phyloP scores from a whole-genome alignment of 116 monocot genomes.

The Posidonia oceanica region DNA sequence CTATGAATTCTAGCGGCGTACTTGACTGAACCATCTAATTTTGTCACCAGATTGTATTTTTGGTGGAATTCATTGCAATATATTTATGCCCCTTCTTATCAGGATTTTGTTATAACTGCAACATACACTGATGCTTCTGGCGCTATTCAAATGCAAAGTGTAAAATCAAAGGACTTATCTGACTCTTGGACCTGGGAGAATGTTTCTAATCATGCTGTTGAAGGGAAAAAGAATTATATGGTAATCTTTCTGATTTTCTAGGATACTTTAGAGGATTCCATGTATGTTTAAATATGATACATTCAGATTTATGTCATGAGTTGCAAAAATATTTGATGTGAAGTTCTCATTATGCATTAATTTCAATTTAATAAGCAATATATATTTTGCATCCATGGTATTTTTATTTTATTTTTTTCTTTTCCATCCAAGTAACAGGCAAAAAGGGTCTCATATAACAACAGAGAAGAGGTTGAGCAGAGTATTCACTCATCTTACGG shows the following conservation, averaged over 20 bases:
- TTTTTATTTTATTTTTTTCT: not conserved
- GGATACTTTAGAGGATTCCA: not conserved
- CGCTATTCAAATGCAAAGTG: conserved; percentile 15
- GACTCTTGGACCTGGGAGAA: conserved; percentile 32
- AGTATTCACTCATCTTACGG: not conserved
- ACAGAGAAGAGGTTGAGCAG: not conserved
- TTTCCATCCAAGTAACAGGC: not conserved
- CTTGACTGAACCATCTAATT: not conserved
- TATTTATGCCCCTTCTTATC: not conserved
- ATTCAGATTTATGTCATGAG: not conserved
- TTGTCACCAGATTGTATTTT: not conserved
- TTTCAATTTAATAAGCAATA: not conserved
- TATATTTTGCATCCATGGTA: too few relatives aligned
- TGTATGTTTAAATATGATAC: not conserved
- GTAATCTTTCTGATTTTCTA: conserved; percentile 13
- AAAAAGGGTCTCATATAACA: not conserved
- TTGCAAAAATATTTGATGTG: not conserved
- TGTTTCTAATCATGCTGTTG: conserved; percentile 6
- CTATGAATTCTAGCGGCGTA: not conserved
- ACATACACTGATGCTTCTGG: conserved; percentile 38
- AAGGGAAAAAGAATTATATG: conserved; percentile 4
- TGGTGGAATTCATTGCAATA: not conserved
- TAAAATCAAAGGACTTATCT: conserved; percentile 35
- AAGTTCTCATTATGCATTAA: not conserved
- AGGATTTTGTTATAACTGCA: conserved; percentile 24